phyloP scores from a whole-genome alignment of 2,329 filamentous ascomycete genomes.

The Colletotrichum liaoningense region DNA sequence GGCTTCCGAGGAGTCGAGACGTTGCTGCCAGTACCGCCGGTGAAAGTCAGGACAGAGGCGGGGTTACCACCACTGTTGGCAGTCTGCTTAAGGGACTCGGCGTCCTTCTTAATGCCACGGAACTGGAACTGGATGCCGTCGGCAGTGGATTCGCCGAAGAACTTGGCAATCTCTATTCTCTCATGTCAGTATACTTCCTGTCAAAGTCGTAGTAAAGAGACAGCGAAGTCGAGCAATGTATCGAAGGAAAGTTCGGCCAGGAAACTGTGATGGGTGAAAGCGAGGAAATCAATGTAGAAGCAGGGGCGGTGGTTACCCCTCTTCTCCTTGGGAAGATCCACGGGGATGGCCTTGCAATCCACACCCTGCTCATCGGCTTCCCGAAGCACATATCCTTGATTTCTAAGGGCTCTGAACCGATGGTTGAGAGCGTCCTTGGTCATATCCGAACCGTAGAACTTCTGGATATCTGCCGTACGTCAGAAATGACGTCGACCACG shows the following conservation, averaged over 20 bases:
- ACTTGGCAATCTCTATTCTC: slow-evolving; percentile 65
- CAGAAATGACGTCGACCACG: slow-evolving; percentile 22
- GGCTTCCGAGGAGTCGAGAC: slow-evolving; percentile 42
- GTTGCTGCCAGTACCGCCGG: slow-evolving; percentile 39
- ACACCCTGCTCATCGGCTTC: slow-evolving; percentile 48
- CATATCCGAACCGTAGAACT: slow-evolving; percentile 62
- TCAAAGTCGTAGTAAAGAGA: not conserved
- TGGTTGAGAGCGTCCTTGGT: slow-evolving; percentile 61
- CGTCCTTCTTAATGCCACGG: slow-evolving; percentile 64
- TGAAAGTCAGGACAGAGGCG: slow-evolving; percentile 49
- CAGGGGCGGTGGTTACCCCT: slow-evolving; percentile 48
- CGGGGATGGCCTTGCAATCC: slow-evolving; percentile 56
- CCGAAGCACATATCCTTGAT: slow-evolving; percentile 52
- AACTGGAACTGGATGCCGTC: slow-evolving; percentile 72
- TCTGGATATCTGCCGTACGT: slow-evolving; percentile 54
- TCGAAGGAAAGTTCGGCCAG: not conserved
- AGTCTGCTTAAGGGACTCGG: slow-evolving; percentile 58
- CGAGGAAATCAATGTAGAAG: not conserved
- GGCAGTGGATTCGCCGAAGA: slow-evolving; percentile 69
- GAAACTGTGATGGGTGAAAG: not conserved
- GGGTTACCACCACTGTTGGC: slow-evolving; percentile 60
- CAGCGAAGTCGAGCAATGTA: no score
- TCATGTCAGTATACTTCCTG: not conserved
- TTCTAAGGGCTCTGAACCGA: slow-evolving; percentile 60
- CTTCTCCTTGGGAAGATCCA: slow-evolving; percentile 50